These are phyloP conservation scores for Malus sylvestris DNA, from an alignment of 306 rosid genomes.

Conservation along the genomic window DNA sequence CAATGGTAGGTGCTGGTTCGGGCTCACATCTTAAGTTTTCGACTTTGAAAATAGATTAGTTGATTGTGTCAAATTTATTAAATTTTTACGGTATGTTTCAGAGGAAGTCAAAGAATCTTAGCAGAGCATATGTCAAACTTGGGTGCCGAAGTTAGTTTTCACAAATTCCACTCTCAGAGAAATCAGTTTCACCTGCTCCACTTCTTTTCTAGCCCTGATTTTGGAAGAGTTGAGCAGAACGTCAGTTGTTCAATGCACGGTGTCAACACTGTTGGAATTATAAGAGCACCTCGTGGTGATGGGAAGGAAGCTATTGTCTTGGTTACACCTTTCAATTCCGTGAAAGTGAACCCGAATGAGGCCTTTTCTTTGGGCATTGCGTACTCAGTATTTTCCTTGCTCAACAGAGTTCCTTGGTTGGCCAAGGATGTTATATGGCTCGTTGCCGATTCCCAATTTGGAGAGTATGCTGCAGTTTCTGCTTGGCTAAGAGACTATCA, in stretches of 20 bases:
- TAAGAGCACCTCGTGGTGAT: constrained; percentile 91
- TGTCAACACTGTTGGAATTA: constrained; percentile 70
- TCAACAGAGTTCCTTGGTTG: constrained; percentile 80
- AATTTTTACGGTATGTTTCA: background rate
- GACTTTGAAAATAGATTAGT: background rate
- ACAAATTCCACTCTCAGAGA: constrained; percentile 59
- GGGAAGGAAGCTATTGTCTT: constrained; percentile 95
- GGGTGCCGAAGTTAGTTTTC: constrained; percentile 79
- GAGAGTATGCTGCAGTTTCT: constrained; percentile 68
- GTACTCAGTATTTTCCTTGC: constrained; percentile 80
- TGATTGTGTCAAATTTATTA: background rate
- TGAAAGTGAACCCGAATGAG: constrained; percentile 41
- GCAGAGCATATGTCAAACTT: constrained; percentile 61
- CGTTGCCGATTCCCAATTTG: constrained; percentile 72
- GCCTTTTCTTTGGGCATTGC: constrained; percentile 76
- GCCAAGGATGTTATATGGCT: constrained; percentile 94
- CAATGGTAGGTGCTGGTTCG: background rate
- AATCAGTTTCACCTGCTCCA: constrained; percentile 63
- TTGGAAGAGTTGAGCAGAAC: constrained; percentile 41
- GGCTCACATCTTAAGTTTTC: background rate
- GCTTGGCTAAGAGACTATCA: constrained; percentile 95
- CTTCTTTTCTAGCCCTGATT: constrained; percentile 74
- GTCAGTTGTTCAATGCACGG: constrained; percentile 58
- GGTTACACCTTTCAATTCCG: constrained; percentile 76
- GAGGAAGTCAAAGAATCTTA: constrained; percentile 58